Conservation (phyloP, 164 flowering plant genomes). For the Vitis labrusca region DNA sequence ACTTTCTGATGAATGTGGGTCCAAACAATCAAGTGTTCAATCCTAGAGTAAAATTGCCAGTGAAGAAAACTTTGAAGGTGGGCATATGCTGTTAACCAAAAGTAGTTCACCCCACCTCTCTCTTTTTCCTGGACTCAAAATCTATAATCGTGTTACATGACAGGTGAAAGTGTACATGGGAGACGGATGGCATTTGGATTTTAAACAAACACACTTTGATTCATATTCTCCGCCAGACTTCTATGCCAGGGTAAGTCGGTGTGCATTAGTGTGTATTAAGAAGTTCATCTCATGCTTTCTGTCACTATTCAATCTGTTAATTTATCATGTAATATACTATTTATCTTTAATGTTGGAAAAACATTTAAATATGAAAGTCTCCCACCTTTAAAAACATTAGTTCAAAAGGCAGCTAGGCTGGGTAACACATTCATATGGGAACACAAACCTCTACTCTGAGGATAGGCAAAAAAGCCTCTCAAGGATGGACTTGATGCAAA, state of each 20-base stretch:
- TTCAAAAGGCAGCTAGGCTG: no score
- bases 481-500: no score
- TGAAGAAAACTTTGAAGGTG: conserved; percentile 45
- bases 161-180: conserved; percentile 53
- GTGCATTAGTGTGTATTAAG: background rate
- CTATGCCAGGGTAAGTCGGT: conserved; percentile 29
- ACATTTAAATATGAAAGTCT: no score
- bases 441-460: no score
- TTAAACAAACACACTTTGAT: conserved; percentile 31
- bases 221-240: conserved; percentile 49
- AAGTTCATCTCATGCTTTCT: no score
- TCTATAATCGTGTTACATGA: background rate
- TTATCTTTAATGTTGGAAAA: no score
- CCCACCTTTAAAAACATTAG: no score
- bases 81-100: background rate
- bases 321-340: no score
- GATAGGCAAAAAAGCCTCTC: no score
- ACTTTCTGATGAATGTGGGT: conserved; percentile 25
- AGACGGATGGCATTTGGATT: conserved; percentile 52
- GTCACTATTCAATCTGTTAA: no score
- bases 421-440: no score
- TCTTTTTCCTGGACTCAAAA: background rate
- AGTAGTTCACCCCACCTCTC: background rate
- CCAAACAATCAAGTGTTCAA: conserved; percentile 26
- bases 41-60: conserved; percentile 27